A percentile compares a stretch with the other conserved stretches of the same genome.
phyloP scores from a whole-genome alignment of 148 eudicot genomes.

The Spergularia marina region DNA sequence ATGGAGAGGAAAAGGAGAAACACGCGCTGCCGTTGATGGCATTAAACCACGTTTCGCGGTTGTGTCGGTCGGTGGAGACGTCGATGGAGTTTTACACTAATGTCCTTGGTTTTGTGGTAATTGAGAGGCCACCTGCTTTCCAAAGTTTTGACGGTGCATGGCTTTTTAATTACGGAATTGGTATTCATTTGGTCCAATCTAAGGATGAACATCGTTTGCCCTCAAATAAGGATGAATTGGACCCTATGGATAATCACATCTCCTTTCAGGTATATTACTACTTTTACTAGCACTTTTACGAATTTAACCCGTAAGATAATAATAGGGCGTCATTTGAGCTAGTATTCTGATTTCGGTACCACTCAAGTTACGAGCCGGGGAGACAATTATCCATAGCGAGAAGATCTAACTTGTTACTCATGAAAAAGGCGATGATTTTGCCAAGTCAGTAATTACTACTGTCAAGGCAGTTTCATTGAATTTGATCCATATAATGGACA shows the following conservation, averaged over 20 bases:
- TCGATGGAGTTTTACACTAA: conserved; percentile 59
- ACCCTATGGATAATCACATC: conserved; percentile 77
- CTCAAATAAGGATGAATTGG: conserved; percentile 32
- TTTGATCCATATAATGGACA: too few species aligned
- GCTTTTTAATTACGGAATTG: conserved; percentile 73
- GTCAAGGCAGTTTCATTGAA: too few species aligned
- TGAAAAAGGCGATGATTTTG: too few species aligned
- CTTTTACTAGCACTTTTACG: neutral
- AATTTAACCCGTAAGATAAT: neutral
- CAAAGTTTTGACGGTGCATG: conserved; percentile 62
- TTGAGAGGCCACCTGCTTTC: conserved; percentile 56
- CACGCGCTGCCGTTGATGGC: conserved; percentile 41
- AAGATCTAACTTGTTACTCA: too few species aligned
- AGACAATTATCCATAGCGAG: too few species aligned
- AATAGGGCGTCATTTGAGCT: too few species aligned
- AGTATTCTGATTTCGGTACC: too few species aligned
- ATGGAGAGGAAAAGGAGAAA: neutral
- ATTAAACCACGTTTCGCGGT: conserved; percentile 58
- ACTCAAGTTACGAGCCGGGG: too few species aligned
- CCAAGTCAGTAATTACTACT: too few species aligned
- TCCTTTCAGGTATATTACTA: conserved; percentile 55
- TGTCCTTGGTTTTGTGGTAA: conserved; percentile 54
- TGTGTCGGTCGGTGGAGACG: conserved; percentile 51
- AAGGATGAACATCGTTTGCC: conserved; percentile 50
- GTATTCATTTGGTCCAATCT: conserved; percentile 60